Evolutionary conservation across 768 basidiomycete species (phyloP).

Genomic region (Naganishia vaughanmartiniae): DNA sequence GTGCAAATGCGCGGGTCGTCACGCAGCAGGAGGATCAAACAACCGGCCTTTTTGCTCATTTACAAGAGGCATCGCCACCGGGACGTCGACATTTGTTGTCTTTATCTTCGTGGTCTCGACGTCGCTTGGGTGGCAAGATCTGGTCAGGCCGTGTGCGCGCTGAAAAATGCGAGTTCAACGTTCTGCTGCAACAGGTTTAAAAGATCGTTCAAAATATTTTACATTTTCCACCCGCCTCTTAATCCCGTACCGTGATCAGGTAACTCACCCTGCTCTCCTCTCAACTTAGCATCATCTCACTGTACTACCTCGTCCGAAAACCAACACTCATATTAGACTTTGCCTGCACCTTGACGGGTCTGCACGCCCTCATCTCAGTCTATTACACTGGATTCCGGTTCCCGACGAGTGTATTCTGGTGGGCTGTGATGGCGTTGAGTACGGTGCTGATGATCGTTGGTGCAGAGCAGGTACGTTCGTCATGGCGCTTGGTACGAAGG

Average conservation of each 20-base stretch:
- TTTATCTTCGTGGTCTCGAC: no score
- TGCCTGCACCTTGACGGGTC: slow-evolving; percentile 81
- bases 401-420: slow-evolving; percentile 90
- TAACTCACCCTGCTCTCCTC: slow-evolving; percentile 29
- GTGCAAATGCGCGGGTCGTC: no score
- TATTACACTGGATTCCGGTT: slow-evolving; percentile 71
- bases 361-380: slow-evolving; percentile 87
- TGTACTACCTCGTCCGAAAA: slow-evolving; percentile 81
- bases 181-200: no score
- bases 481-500: not conserved
- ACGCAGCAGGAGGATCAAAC: no score
- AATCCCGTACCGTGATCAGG: not conserved
- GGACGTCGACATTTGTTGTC: no score
- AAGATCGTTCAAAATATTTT: no score
- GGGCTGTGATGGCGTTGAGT: slow-evolving; percentile 71
- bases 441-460: slow-evolving; percentile 71
- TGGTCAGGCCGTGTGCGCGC: no score
- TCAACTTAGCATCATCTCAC: slow-evolving; percentile 68
- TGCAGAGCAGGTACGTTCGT: slow-evolving; percentile 80
- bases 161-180: no score
- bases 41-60: no score
- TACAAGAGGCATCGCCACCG: no score
- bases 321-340: slow-evolving; percentile 96
- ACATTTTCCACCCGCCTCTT: not conserved
- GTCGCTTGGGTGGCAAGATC: no score